These are phyloP conservation scores for Fraxinus latifolia DNA, from an alignment of 305 asterid genomes.

Conservation along the genomic window DNA sequence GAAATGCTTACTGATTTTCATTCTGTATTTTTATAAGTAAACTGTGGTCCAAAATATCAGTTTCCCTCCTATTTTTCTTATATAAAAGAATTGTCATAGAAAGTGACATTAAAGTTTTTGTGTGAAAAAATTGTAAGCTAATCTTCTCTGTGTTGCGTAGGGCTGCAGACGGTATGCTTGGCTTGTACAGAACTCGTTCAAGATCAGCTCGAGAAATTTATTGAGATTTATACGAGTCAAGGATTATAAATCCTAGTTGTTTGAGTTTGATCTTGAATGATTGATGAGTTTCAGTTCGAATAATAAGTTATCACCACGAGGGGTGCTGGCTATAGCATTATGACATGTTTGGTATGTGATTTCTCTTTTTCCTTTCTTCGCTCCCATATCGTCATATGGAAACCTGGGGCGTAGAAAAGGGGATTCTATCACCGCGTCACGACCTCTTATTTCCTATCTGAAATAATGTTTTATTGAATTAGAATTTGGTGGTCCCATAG, in stretches of 20 bases:
- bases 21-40: background rate
- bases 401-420: background rate
- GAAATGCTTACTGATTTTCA: background rate
- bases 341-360: background rate
- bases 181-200: background rate
- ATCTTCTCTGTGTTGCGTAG: background rate
- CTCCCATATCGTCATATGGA: background rate
- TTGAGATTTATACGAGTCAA: background rate
- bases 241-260: background rate
- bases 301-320: background rate
- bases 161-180: background rate
- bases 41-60: constrained; percentile 23
- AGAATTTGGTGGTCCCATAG: background rate
- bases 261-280: background rate
- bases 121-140: background rate
- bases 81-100: background rate
- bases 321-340: background rate
- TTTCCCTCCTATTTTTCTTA: background rate
- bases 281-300: background rate
- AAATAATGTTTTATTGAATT: background rate
- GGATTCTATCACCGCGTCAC: background rate
- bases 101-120: background rate
- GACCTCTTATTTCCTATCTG: background rate
- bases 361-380: background rate
- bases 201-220: background rate